Evolutionary conservation across 2,329 filamentous ascomycete genomes (phyloP).

Genomic region (Trichoderma pleuroti): DNA sequence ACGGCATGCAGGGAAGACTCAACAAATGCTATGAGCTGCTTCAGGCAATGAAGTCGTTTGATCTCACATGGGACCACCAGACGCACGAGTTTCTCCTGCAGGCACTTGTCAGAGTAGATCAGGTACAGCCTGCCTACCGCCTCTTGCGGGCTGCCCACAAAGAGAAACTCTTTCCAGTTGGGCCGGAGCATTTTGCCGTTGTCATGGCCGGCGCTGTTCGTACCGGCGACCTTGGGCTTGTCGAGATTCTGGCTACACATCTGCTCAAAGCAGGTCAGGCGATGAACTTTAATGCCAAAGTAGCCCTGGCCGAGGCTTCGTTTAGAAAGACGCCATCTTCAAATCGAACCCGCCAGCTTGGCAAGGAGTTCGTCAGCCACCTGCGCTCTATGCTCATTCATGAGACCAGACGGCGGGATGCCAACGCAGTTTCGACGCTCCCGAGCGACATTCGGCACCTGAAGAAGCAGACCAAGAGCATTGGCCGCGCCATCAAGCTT

Average conservation of each 20-base stretch:
- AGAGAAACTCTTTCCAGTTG: conserved; percentile 45
- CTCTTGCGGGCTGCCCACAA: conserved; percentile 44
- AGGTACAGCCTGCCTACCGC: conserved; percentile 48
- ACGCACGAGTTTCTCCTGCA: conserved; percentile 51
- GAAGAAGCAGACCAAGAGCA: conserved; percentile 27
- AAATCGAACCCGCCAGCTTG: conserved; percentile 26
- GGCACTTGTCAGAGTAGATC: conserved; percentile 47
- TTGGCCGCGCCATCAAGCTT: conserved; percentile 35
- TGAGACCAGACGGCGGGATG: not conserved
- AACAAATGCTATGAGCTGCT: conserved; percentile 48
- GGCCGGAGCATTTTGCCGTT: conserved; percentile 48
- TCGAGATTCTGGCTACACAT: conserved; percentile 40
- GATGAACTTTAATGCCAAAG: conserved; percentile 42
- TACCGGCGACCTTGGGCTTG: conserved; percentile 41
- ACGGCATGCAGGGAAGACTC: conserved; percentile 60
- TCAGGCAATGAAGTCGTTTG: conserved; percentile 45
- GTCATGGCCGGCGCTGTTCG: conserved; percentile 52
- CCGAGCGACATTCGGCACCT: conserved; percentile 25
- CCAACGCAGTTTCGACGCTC: not conserved
- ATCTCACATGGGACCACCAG: conserved; percentile 46
- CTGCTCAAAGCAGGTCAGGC: conserved; percentile 43
- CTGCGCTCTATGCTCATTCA: conserved; percentile 26
- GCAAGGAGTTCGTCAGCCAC: conserved; percentile 30
- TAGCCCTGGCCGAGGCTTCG: conserved; percentile 43
- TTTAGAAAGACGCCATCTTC: conserved; percentile 26